Percentiles rank a stretch among this genome's conserved stretches.
phyloP scores from a whole-genome alignment of 2,329 filamentous ascomycete genomes.

The Periconia macrospinosa region DNA sequence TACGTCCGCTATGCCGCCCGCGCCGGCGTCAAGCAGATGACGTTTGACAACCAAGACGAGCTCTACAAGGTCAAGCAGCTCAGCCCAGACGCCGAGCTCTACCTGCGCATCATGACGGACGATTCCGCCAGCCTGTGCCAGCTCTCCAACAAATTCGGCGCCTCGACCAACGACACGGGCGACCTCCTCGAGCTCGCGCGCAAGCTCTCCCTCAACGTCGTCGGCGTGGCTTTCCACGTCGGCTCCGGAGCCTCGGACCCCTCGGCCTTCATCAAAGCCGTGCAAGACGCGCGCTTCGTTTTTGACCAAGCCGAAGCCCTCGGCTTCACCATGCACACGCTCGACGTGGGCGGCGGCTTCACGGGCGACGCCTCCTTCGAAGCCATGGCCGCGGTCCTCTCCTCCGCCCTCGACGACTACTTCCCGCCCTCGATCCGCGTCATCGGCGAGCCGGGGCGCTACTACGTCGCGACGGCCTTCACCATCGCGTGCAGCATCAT shows the following conservation, averaged over 20 bases:
- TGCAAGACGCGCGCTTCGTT: conserved; percentile 82
- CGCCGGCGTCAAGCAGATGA: conserved; percentile 94
- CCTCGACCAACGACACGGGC: conserved; percentile 78
- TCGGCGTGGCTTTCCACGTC: conserved; percentile 97
- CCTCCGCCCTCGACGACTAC: conserved; percentile 78
- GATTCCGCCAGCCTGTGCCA: conserved; percentile 93
- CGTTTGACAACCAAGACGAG: conserved; percentile 97
- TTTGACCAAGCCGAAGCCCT: conserved; percentile 80
- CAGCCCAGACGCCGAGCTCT: conserved; percentile 86
- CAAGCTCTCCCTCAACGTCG: conserved; percentile 82
- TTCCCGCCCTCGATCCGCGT: conserved; percentile 83
- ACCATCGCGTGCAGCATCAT: conserved; percentile 96
- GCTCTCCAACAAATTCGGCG: conserved; percentile 96
- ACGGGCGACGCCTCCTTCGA: conserved; percentile 90
- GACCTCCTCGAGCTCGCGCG: conserved; percentile 78
- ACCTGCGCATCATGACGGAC: conserved; percentile 92
- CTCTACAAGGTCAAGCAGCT: conserved; percentile 96
- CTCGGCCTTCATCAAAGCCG: conserved; percentile 86
- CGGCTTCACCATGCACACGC: conserved; percentile 80
- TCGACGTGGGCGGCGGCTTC: conserved; percentile 95
- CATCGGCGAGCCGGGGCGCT: conserved; percentile 95
- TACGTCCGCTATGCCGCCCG: conserved; percentile 89
- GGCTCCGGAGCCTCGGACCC: conserved; percentile 95
- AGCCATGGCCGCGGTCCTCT: conserved; percentile 79
- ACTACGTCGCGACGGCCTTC: conserved; percentile 92